These are phyloP conservation scores for Ascochyta rabiei DNA, from an alignment of 2,329 filamentous ascomycete genomes.

Conservation along the genomic window DNA sequence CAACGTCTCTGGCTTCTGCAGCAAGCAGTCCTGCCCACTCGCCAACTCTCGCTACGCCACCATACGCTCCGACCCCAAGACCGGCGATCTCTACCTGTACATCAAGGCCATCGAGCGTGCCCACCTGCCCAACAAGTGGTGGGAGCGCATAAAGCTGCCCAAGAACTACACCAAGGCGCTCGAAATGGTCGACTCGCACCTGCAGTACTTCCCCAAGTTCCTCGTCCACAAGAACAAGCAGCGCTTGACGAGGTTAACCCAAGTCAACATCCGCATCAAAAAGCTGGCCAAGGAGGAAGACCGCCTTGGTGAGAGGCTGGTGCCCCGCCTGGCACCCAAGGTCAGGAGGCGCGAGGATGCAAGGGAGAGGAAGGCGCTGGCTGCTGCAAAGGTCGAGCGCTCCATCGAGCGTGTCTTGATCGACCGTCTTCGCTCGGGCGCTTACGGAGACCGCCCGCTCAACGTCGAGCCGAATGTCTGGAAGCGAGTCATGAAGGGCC, in stretches of 20 bases:
- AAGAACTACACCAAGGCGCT: slow-evolving; percentile 91
- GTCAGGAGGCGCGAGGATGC: slow-evolving; percentile 62
- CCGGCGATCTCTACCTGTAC: slow-evolving; percentile 88
- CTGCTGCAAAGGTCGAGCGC: slow-evolving; percentile 87
- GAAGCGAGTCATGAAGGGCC: slow-evolving; percentile 92
- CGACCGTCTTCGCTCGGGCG: slow-evolving; percentile 86
- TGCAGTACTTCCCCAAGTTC: slow-evolving; percentile 93
- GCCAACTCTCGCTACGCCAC: slow-evolving; percentile 94
- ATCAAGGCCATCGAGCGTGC: slow-evolving; percentile 81
- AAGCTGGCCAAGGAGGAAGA: slow-evolving; percentile 88
- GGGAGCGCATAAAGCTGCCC: slow-evolving; percentile 90
- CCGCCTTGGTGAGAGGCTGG: slow-evolving; percentile 83
- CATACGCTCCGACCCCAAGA: slow-evolving; percentile 79
- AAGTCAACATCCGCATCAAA: slow-evolving; percentile 80
- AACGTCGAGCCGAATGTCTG: slow-evolving; percentile 95
- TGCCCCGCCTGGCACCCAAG: slow-evolving; percentile 91
- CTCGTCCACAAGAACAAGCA: slow-evolving; percentile 95
- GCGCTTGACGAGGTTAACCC: slow-evolving; percentile 86
- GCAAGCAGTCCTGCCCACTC: slow-evolving; percentile 76
- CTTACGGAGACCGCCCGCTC: slow-evolving; percentile 91
- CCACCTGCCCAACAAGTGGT: slow-evolving; percentile 84
- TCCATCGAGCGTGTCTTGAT: slow-evolving; percentile 95
- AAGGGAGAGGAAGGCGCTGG: slow-evolving; percentile 57
- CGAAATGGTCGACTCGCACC: slow-evolving; percentile 67
- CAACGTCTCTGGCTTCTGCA: slow-evolving; percentile 58